Base-by-base conservation (phyloP, 257 asterid genomes). In the Jaltomata sinuosa region DNA sequence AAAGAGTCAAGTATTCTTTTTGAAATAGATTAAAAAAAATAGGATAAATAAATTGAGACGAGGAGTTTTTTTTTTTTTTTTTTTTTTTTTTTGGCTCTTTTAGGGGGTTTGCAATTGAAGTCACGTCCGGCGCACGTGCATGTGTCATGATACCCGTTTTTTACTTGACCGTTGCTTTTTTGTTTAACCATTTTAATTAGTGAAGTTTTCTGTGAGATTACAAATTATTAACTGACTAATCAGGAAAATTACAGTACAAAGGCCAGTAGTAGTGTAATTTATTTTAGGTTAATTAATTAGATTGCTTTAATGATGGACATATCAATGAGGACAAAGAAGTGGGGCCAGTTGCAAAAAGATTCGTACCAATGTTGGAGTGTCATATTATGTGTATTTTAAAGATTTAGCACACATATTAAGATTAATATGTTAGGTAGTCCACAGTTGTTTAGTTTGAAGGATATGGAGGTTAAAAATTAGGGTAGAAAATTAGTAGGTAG, bases 81-180 rank as follows among this genome's bases (percentile, higher is more conserved):
- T 40, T 4, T 42, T 8, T 0, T 68, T 59, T 83, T 72, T 57
- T 83, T 22, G 62, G 85, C 47, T 71, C 22, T 57, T 40, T 61
- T 72, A 88, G 69, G 42, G 8, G 49, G 84, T 82, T n/a, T n/a
- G 78, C 27, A 65, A n/a, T 69, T 36, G 84, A 69, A 25, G 88
- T 85, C 94, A 85, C 90, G 96, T 84, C 49, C 79, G 61, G 69
- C 15, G 89, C 98, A 92, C 97, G 93, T 92, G 98, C 77, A 69
- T 86, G 86, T 84, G 87, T 79, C 86, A 80, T 84, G 80, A 85
- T 87, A 27, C 83, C 84, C 85, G 80, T 79, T 83, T 64, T 53
- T 25, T 65, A 82, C 69, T 85, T 80, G 84, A 74, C 87, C 87
- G 89, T 77, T 82, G 80, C 82, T 36, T 74, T 54, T 57, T 59